These are phyloP conservation scores for Hypoxylon crocopeplum DNA, from an alignment of 495 filamentous ascomycete species.

Conservation along the genomic window DNA sequence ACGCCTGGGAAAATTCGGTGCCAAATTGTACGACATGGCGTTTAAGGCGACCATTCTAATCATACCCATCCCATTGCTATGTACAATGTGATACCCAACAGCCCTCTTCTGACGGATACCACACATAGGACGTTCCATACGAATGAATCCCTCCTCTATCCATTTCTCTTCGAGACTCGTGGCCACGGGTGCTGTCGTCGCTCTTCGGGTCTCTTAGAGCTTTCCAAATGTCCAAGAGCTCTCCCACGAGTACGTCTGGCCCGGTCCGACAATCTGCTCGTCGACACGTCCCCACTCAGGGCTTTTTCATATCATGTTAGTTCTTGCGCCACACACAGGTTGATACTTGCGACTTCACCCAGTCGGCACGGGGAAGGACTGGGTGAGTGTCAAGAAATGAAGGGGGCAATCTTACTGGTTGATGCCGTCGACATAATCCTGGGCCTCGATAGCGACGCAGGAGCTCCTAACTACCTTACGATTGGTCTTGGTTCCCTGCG, in stretches of 20 bases:
- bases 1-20: neutral
- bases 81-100: slow-evolving; percentile 11
- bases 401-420: slow-evolving; percentile 61
- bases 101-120: neutral
- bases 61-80: slow-evolving; percentile 11
- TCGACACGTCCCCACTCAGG: slow-evolving; percentile 72
- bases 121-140: slow-evolving; percentile 1
- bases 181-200: neutral
- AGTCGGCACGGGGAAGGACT: neutral
- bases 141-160: neutral
- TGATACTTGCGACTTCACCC: neutral
- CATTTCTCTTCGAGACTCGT: neutral
- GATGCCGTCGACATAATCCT: slow-evolving; percentile 78
- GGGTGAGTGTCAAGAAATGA: neutral
- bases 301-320: slow-evolving; percentile 39
- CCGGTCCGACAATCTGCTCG: slow-evolving; percentile 65
- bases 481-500: slow-evolving; percentile 62
- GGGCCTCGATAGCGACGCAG: slow-evolving; percentile 67
- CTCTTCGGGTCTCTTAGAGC: slow-evolving; percentile 30
- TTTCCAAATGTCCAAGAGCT: slow-evolving; percentile 58
- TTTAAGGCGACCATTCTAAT: neutral
- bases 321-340: slow-evolving; percentile 1
- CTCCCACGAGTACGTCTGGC: slow-evolving; percentile 54
- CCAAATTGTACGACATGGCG: neutral
- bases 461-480: slow-evolving; percentile 61